A percentile compares a stretch with the other conserved stretches of the same genome.
These are phyloP conservation scores for Cordyceps cicadae DNA, from an alignment of 2,329 filamentous ascomycete species.

Conservation along the genomic window DNA sequence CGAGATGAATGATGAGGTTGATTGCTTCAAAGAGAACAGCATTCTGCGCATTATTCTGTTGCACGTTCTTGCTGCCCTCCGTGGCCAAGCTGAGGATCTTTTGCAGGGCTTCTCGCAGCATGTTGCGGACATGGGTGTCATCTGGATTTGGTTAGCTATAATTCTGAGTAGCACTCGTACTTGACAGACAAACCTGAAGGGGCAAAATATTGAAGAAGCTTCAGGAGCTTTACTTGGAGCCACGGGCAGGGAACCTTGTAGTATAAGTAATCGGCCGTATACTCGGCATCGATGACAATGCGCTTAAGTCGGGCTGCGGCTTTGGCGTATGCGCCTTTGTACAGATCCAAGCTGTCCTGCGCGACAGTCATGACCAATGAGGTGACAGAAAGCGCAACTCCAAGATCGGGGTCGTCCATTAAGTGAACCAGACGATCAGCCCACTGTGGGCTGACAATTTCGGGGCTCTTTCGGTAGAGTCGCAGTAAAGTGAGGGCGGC, in stretches of 20 bases:
- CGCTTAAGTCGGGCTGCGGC: conserved; percentile 83
- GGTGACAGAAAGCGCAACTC: conserved; percentile 89
- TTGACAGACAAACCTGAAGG: conserved; percentile 63
- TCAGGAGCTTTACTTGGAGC: conserved; percentile 91
- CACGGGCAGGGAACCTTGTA: conserved; percentile 99
- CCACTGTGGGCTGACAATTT: conserved; percentile 94
- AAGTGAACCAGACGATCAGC: conserved; percentile 96
- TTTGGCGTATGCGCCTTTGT: conserved; percentile 90
- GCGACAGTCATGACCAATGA: conserved; percentile 91
- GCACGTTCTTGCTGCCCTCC: conserved; percentile 94
- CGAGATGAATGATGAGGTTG: conserved; percentile 94
- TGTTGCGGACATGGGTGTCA: conserved; percentile 80
- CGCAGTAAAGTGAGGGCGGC: conserved; percentile 87
- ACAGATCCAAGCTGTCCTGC: conserved; percentile 89
- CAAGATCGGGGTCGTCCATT: conserved; percentile 93
- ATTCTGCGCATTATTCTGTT: conserved; percentile 98
- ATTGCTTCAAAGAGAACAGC: conserved; percentile 97
- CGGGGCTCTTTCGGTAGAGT: conserved; percentile 87
- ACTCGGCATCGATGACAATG: conserved; percentile 84
- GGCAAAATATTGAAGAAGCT: conserved; percentile 90
- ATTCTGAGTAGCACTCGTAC: conserved; percentile 5
- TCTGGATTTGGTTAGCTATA: conserved; percentile 42
- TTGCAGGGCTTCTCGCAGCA: conserved; percentile 86
- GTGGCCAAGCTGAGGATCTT: conserved; percentile 85
- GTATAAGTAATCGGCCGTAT: conserved; percentile 86